phyloP scores from a whole-genome alignment of 139 green algal species.

The Picochlorum costavermella region DNA sequence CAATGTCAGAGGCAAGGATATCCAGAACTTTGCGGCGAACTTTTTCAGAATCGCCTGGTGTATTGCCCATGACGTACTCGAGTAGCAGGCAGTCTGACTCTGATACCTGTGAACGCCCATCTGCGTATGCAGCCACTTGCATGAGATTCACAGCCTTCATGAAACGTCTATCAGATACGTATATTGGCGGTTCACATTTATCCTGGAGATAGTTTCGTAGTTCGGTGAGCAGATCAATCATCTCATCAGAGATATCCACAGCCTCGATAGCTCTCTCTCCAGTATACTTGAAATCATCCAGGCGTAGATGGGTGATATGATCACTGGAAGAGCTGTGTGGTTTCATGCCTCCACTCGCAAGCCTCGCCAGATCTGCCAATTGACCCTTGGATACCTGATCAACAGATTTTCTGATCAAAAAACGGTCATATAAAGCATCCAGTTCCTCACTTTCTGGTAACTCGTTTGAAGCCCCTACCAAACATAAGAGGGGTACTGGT shows the following conservation, averaged over 20 bases:
- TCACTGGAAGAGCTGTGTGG: neutral
- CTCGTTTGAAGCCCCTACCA: constrained; percentile 81
- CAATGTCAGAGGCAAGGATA: constrained; percentile 58
- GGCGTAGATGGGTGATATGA: constrained; percentile 18
- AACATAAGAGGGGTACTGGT: constrained; percentile 49
- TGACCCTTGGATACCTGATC: constrained; percentile 29
- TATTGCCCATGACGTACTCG: constrained; percentile 78
- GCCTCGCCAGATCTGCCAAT: constrained; percentile 25
- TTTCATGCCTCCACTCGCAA: neutral
- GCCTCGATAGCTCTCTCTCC: constrained; percentile 12
- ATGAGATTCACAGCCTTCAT: constrained; percentile 54
- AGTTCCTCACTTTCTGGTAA: constrained; percentile 86
- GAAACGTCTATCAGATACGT: constrained; percentile 61
- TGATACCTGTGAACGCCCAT: constrained; percentile 50
- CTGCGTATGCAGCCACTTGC: constrained; percentile 72
- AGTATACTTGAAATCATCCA: constrained; percentile 44
- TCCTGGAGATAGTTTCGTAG: constrained; percentile 68
- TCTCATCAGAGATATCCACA: constrained; percentile 52
- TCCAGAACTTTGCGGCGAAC: constrained; percentile 74
- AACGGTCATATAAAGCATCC: constrained; percentile 89
- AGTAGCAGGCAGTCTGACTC: constrained; percentile 82
- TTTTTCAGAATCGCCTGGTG: constrained; percentile 55
- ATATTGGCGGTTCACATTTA: constrained; percentile 61
- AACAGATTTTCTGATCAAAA: constrained; percentile 71
- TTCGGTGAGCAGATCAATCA: constrained; percentile 72